Evolutionary conservation across 2,329 filamentous ascomycete genomes (phyloP), one percentile per base, ranked within the genome.

Genomic region (Trichoderma sp.): DNA sequence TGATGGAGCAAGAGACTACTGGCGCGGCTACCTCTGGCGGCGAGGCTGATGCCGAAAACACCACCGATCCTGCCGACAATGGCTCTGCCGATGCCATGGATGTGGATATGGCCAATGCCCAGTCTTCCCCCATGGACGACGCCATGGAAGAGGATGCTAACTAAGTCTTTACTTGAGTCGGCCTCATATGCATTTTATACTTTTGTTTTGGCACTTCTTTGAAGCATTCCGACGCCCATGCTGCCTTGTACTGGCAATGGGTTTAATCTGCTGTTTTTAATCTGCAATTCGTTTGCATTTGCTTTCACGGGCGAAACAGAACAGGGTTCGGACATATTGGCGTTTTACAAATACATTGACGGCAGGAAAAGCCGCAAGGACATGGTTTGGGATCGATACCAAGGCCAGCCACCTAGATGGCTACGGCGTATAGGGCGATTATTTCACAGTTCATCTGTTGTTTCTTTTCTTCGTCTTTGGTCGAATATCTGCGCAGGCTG

Each of bases 1-100:
- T 86, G 80, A 83, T 85, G 81, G 82, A 84, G 69, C 78, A 78
- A 24, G 82, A 84, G 6, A 6, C 40, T 43, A n/a, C 40, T 63
- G 79, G 71, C 21, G 66, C n/a, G 5, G 16, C 24, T 6, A 10
- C 53, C 21, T 16, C 58, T 21, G 56, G 33, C 6, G 40, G 19
- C 29, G 47, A 70, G 29, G 56, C 33, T 52, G 60, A 11, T 0
- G 31, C 10, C 7, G 66, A 29, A 33, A 7, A 47, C 6, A 47
- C 47, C 14, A n/a, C 47, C 40, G 31, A 10, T 14, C n/a, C n/a
- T n/a, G 33, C 10, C 8, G 58, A 29, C 7, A 10, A 57, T 7
- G 57, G 37, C n/a, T 24, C 43, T 53, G 31, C 8, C 11, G 55
- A 55, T 4, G 37, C 29, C 53, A 43, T 52, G 35, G 69, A 69